phyloP scores from a whole-genome alignment of 768 basidiomycete species.

The Trametes cingulata region DNA sequence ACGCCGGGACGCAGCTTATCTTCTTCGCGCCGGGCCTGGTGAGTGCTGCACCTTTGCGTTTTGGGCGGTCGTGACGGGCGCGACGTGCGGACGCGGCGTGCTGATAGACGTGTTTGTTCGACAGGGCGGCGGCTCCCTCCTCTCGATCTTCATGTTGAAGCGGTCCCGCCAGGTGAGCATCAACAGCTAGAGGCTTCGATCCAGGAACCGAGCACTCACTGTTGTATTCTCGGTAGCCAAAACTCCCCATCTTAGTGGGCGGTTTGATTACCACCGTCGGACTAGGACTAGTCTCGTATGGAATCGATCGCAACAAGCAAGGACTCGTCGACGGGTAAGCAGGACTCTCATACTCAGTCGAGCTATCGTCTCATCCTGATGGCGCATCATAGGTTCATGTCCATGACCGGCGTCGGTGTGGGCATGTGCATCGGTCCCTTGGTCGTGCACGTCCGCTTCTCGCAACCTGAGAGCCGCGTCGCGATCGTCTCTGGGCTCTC shows the following conservation, averaged over 20 bases:
- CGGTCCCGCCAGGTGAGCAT: slow-evolving; percentile 37
- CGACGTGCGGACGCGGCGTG: not conserved
- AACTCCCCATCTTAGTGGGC: slow-evolving; percentile 44
- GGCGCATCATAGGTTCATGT: slow-evolving; percentile 40
- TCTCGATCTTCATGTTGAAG: slow-evolving; percentile 39
- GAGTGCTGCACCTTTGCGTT: slow-evolving; percentile 14
- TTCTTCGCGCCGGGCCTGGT: slow-evolving; percentile 54
- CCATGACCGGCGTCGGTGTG: slow-evolving; percentile 44
- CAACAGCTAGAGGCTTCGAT: no score
- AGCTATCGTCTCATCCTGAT: not conserved
- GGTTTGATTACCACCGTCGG: slow-evolving; percentile 38
- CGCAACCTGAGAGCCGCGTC: slow-evolving; percentile 39
- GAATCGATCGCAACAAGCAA: slow-evolving; percentile 40
- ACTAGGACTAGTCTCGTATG: slow-evolving; percentile 45
- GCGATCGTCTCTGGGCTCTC: slow-evolving; percentile 46
- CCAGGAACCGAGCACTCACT: not conserved
- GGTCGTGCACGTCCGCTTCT: slow-evolving; percentile 48
- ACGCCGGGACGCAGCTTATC: slow-evolving; percentile 50
- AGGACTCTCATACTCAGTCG: not conserved
- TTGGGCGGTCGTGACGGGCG: not conserved
- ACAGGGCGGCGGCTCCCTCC: slow-evolving; percentile 41
- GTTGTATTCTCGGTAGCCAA: slow-evolving; percentile 34
- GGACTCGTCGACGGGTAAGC: slow-evolving; percentile 38
- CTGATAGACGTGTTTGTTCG: not conserved
- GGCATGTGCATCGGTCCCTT: slow-evolving; percentile 43